A percentile compares a stretch with the other conserved stretches of the same genome.
phyloP scores from a whole-genome alignment of 176 grass and related monocot genomes.

The Pharus latifolius region DNA sequence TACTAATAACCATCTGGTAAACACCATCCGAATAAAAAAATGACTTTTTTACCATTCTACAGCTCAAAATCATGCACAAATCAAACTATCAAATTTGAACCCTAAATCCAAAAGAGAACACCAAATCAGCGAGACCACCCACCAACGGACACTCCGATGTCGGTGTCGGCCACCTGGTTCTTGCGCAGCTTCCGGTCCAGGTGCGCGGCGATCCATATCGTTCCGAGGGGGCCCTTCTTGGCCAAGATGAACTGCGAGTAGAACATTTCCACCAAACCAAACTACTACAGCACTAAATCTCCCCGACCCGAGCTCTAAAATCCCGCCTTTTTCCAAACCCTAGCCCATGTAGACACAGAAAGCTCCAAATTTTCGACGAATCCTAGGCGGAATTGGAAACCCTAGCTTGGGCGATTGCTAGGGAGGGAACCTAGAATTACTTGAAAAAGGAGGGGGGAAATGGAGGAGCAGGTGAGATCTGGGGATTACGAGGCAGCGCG shows the following conservation, averaged over 20 bases:
- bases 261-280: constrained; percentile 66
- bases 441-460: background rate
- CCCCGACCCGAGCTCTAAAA: background rate
- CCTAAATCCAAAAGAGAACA: constrained; percentile 7
- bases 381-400: background rate
- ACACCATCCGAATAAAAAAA: no score
- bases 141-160: constrained; percentile 99
- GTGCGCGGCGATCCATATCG: constrained; percentile 99
- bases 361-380: background rate
- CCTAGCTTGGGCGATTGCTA: constrained; percentile 2
- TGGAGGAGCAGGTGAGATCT: constrained; percentile 9
- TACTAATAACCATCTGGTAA: background rate
- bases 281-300: constrained; percentile 8
- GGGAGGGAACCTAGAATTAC: constrained; percentile 1
- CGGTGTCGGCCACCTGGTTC: constrained; percentile 96
- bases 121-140: constrained; percentile 8
- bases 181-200: constrained; percentile 94
- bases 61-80: no score
- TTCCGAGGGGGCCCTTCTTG: constrained; percentile 97
- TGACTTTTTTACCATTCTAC: background rate
- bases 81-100: background rate
- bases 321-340: no score
- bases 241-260: constrained; percentile 99
- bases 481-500: background rate
- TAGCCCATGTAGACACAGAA: background rate